A percentile compares a stretch with the other conserved stretches of the same genome.
phyloP scores from a whole-genome alignment of 495 filamentous ascomycete genomes.

The Diplogelasinospora grovesii region DNA sequence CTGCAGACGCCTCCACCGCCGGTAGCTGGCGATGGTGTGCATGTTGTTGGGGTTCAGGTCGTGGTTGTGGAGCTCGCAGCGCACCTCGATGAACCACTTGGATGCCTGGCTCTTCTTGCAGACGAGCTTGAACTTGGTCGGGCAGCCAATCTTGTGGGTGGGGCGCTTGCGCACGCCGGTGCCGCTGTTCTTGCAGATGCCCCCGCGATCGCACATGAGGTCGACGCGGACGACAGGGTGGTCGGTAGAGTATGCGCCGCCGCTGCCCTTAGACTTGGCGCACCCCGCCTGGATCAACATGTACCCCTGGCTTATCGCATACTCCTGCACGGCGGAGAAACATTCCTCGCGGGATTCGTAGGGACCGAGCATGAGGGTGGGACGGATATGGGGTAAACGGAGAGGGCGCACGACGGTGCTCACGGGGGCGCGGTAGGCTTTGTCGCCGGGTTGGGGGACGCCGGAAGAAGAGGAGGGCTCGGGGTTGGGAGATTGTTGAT shows the following conservation, averaged over 20 bases:
- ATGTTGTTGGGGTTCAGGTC: conserved; percentile 19
- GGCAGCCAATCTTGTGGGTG: conserved; percentile 21
- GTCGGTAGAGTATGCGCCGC: conserved; percentile 8
- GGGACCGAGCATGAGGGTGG: conserved; percentile 20
- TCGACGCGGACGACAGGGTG: conserved; percentile 19
- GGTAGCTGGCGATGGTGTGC: conserved; percentile 19
- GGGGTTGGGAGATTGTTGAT: no score
- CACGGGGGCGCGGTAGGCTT: conserved; percentile 7
- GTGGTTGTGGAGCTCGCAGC: conserved; percentile 25
- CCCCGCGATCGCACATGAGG: conserved; percentile 21
- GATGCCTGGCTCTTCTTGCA: conserved; percentile 17
- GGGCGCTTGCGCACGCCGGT: conserved; percentile 19
- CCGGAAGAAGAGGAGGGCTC: no score
- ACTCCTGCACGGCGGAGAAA: conserved; percentile 14
- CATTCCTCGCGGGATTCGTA: conserved; percentile 18
- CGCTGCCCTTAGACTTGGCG: conserved; percentile 10
- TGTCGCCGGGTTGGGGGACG: conserved; percentile 1
- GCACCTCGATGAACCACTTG: conserved; percentile 27
- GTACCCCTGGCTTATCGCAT: conserved; percentile 25
- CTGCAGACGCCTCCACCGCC: conserved; percentile 20
- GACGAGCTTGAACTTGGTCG: conserved; percentile 19
- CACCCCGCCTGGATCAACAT: conserved; percentile 17
- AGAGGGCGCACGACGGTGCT: conserved; percentile 13
- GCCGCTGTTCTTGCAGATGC: conserved; percentile 20
- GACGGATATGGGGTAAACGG: conserved; percentile 14